Percentiles rank a stretch among this genome's conserved stretches.
Conservation (phyloP, 2,329 filamentous ascomycete genomes). For the Hypoxylon sp. region DNA sequence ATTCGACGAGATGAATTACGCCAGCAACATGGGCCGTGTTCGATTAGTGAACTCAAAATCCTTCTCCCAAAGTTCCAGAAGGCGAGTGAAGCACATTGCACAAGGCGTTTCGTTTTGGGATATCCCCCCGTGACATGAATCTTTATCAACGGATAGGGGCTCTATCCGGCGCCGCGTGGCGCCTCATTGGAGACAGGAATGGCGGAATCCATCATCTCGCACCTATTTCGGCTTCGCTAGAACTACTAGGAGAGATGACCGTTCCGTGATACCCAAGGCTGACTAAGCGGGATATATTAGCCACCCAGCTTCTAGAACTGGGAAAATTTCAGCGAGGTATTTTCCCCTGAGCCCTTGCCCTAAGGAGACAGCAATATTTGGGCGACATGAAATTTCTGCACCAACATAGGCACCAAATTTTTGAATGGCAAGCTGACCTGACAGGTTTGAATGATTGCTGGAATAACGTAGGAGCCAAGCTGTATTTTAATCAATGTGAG, state of each 20-base stretch:
- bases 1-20: constrained; percentile 18
- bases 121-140: constrained; percentile 20
- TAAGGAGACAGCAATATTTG: constrained; percentile 1
- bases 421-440: constrained; percentile 15
- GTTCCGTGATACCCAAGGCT: constrained; percentile 35
- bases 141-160: constrained; percentile 4
- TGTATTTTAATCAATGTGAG: constrained; percentile 8
- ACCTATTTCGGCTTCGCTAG: constrained; percentile 19
- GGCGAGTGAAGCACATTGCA: constrained; percentile 1
- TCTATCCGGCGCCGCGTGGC: constrained; percentile 16
- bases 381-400: constrained; percentile 2
- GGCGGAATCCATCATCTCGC: constrained; percentile 24
- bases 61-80: neutral
- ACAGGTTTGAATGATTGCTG: constrained; percentile 12
- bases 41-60: constrained; percentile 3
- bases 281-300: constrained; percentile 38
- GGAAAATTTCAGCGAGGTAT: constrained; percentile 9
- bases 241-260: constrained; percentile 21
- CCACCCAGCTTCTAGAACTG: constrained; percentile 15
- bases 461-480: constrained; percentile 11
- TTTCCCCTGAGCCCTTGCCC: neutral
- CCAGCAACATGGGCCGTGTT: neutral
- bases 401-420: constrained; percentile 9
- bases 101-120: constrained; percentile 10
- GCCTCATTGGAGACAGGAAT: constrained; percentile 27